Evolutionary conservation across 495 filamentous ascomycete species (phyloP), one percentile per base, ranked within the genome.

Genomic region (Penicillium diatomitis): DNA sequence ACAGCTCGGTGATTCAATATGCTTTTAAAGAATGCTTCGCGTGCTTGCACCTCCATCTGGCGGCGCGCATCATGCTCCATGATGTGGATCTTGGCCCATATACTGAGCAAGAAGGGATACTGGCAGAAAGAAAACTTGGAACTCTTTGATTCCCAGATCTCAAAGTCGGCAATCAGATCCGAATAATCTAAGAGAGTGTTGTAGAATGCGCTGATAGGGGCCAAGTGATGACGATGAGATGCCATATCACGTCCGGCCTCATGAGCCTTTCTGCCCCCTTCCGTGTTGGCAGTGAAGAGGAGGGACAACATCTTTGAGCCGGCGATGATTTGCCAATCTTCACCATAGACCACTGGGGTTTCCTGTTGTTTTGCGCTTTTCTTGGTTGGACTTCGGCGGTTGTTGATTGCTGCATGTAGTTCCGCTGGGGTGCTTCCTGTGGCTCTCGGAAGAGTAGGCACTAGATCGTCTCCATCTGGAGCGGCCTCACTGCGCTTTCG

Each of bases 1-100:
- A 90, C 77, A 20, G 78, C 76, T 54, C 83, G 82, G 32, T 82
- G 79, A 20, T 74, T 84, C 52, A 92, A 72, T 48, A 96, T 88
- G 54, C 86, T 94, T 56, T 85, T 82, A 55, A 96, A 95, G 61
- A 95, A 96, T 2, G 91, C 90, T 56, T 95, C 87, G 41, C 91
- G 76, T 7, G 91, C 90, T 58, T 87, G 88, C 46, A 84, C 80
- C 52, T 88, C 85, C 90, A 96, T 96, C 67, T 96, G 91, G 6
- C 90, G 79, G 52, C 84, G 80, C 4, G 89, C 88, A 64, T 96
- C 91, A 58, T 94, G 80, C 62, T 95, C 90, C 58, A 96, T 70
- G 50, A 96, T 94, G 55, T 84, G 86, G 50, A 94, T 96, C 67
- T 96, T 96, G 31, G 89, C 85, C 68, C 88, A 89, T 55, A 96